Evolutionary conservation across 2,329 filamentous ascomycete genomes (phyloP), one percentile per base, ranked within the genome.

Genomic region (Elsinoe australis): DNA sequence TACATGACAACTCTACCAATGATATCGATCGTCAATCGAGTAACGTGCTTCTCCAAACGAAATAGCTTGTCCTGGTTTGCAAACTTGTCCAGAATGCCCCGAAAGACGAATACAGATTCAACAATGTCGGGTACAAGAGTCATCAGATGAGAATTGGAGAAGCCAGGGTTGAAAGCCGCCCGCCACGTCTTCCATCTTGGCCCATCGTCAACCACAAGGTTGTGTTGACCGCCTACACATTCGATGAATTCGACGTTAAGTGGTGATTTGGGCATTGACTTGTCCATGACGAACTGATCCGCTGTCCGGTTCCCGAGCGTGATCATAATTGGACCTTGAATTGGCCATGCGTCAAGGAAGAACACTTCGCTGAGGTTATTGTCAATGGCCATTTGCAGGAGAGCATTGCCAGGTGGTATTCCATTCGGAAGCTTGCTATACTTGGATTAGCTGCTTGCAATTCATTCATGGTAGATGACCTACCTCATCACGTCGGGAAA

Each of bases 271-370:
- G 58, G 60, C 18, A 63, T 48, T 14, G 52, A 56, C 21, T 58
- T 53, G 38, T 61, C 57, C 9, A 63, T 59, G 1, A 64, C 67
- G 41, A 71, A 54, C 19, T 71, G 57, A 3, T 64, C 55, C 7
- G 63, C 58, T 28, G 67, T 52, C n/a, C 67, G 62, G 4, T 65
- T 61, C 46, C 67, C 62, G 15, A 62, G 60, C 2, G 70, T 60
- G 7, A 68, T 56, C 31, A 68, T 53, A 10, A 65, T 57, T 1
- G 57, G 53, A 4, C 55, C 57, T 2, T 58, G 60, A 5, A 67
- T 32, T 0, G 71, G 71, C 69, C 69, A 73, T 2, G 67, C 49
- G 51, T 73, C 70, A 3, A 72, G 45, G 51, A 71, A 72, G 55
- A 67, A 72, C 19, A 65, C 52, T 5, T 64, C 59, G 4, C 56